Conservation (phyloP, 73 alveolate species). For the Paramecium sexaurelia region DNA sequence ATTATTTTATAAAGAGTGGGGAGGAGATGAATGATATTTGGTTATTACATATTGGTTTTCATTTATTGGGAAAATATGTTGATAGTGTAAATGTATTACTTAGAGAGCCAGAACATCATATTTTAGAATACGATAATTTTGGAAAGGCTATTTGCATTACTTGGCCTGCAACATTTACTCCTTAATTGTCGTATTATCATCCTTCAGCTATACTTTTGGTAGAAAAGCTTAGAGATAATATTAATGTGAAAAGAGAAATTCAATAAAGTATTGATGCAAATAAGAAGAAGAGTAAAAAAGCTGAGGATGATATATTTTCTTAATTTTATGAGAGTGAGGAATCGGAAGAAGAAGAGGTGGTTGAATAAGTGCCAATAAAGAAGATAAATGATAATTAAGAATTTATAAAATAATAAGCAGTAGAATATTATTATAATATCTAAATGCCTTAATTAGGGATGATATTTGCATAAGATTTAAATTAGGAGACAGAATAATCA, state of each 20-base stretch:
- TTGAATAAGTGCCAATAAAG: background rate
- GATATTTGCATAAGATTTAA: background rate
- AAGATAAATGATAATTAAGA: background rate
- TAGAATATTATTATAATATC: constrained; percentile 43
- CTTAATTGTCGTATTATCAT: constrained; percentile 30
- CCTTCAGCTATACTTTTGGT: constrained; percentile 26
- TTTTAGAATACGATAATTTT: constrained; percentile 21
- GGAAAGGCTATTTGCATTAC: constrained; percentile 32
- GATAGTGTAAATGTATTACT: constrained; percentile 25
- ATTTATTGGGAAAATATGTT: constrained; percentile 35
- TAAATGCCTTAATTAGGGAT: constrained; percentile 52
- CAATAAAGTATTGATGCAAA: constrained; percentile 16
- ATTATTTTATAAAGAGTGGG: constrained; percentile 28
- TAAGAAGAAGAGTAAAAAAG: background rate
- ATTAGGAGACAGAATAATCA: background rate
- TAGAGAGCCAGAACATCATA: constrained; percentile 3
- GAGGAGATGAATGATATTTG: constrained; percentile 52
- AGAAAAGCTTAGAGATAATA: background rate
- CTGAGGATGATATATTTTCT: constrained; percentile 51
- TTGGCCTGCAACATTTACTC: constrained; percentile 46
- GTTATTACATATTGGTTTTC: constrained; percentile 37
- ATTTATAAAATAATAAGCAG: constrained; percentile 18
- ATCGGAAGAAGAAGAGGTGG: constrained; percentile 32
- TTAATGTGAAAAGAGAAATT: constrained; percentile 40
- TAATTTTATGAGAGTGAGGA: constrained; percentile 48